Percentiles rank a stretch among this genome's conserved stretches.
phyloP scores from a whole-genome alignment of 2,329 filamentous ascomycete genomes.

The Fusarium tjaetaba region DNA sequence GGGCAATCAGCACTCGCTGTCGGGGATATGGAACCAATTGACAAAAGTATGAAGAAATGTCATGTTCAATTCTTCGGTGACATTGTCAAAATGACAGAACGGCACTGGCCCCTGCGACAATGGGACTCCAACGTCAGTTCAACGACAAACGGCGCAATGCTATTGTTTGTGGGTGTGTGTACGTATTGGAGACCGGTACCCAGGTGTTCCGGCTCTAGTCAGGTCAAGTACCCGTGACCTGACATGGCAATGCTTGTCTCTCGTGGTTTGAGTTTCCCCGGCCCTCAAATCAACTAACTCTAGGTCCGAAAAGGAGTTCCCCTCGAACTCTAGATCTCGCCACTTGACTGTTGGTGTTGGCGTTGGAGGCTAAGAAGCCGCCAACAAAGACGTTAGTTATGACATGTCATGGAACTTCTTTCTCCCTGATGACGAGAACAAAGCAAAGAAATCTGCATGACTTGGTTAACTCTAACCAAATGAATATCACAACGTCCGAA shows the following conservation, averaged over 20 bases:
- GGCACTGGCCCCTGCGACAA: not conserved
- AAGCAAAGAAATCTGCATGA: constrained; percentile 15
- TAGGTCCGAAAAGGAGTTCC: constrained; percentile 16
- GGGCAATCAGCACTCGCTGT: not conserved
- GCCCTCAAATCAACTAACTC: not conserved
- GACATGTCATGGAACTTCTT: constrained; percentile 10
- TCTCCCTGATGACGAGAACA: constrained; percentile 1
- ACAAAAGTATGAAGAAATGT: not conserved
- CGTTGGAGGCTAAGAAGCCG: not conserved
- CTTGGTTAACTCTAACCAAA: constrained; percentile 2
- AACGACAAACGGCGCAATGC: constrained; percentile 5
- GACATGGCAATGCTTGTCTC: not conserved
- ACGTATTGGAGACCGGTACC: constrained; percentile 17
- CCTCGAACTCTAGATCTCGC: not conserved
- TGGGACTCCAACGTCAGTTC: constrained; percentile 13
- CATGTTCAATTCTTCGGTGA: not conserved
- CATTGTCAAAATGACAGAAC: not conserved
- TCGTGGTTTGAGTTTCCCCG: constrained; percentile 13
- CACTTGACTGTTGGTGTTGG: not conserved
- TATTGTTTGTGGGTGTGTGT: not conserved
- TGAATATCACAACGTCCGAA: constrained; percentile 15
- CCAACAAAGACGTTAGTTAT: constrained; percentile 4
- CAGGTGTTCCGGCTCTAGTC: not conserved
- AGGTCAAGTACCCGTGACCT: constrained; percentile 14
- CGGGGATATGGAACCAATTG: not conserved